Percentiles rank a stretch among this genome's conserved stretches.
Evolutionary conservation across 345 rosid genomes (phyloP).

Genomic region (Arabis hirsuta): DNA sequence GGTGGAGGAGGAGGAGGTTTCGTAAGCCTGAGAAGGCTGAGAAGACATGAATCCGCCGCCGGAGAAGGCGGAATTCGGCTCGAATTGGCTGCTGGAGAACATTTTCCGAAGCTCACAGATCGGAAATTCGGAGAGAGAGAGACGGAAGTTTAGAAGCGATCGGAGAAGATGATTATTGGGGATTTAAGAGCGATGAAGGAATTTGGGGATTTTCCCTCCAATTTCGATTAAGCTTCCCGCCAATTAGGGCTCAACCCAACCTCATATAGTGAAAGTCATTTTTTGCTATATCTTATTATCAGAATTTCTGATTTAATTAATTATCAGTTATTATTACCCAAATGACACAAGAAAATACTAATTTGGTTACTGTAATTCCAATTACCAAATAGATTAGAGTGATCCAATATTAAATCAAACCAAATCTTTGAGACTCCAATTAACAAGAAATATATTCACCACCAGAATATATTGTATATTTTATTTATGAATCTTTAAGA

Average conservation of each 20-base stretch:
- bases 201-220: conserved; percentile 26
- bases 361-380: too few species aligned
- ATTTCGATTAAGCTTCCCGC: conserved; percentile 24
- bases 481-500: too few species aligned
- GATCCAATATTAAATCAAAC: too few species aligned
- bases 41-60: conserved; percentile 77
- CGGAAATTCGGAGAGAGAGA: not conserved
- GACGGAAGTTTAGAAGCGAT: not conserved
- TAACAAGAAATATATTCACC: too few species aligned
- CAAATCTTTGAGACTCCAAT: too few species aligned
- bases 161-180: not conserved
- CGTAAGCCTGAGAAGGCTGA: conserved; percentile 62
- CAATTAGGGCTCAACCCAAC: not conserved
- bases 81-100: conserved; percentile 80
- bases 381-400: too few species aligned
- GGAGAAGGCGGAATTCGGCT: conserved; percentile 51
- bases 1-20: conserved; percentile 57
- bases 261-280: too few species aligned
- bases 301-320: too few species aligned
- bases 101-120: conserved; percentile 34
- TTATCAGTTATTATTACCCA: too few species aligned
- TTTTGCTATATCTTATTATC: too few species aligned
- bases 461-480: too few species aligned
- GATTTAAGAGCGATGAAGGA: not conserved
- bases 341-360: too few species aligned